Percentiles rank a stretch among this genome's conserved stretches.
Evolutionary conservation across 805 yeast species (phyloP).

Genomic region (Teunomyces gatunensis): DNA sequence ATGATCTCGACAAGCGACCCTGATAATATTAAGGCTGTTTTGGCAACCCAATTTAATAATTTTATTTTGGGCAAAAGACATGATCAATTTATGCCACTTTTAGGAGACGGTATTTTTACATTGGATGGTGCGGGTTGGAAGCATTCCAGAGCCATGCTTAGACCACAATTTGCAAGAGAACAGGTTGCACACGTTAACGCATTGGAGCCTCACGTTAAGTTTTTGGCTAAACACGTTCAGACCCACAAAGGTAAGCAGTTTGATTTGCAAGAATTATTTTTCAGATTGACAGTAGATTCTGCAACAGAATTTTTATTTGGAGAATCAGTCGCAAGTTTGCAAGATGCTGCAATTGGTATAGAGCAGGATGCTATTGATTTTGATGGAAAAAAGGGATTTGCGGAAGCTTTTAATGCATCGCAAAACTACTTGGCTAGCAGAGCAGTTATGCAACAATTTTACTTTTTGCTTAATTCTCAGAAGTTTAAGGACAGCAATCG

Average conservation of each 20-base stretch:
- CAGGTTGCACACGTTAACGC: constrained; percentile 39
- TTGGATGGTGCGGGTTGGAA: constrained; percentile 44
- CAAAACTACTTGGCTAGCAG: constrained; percentile 30
- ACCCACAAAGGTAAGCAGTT: constrained; percentile 25
- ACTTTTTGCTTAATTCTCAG: constrained; percentile 15
- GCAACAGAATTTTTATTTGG: constrained; percentile 44
- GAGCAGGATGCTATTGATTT: constrained; percentile 13
- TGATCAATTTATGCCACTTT: constrained; percentile 32
- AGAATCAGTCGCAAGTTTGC: constrained; percentile 33
- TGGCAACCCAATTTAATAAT: constrained; percentile 43
- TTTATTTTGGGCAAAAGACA: constrained; percentile 40
- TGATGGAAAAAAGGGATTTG: constrained; percentile 33
- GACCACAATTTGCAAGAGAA: constrained; percentile 45
- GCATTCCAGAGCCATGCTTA: constrained; percentile 41
- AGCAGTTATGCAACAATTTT: constrained; percentile 17
- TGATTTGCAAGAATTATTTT: constrained; percentile 39
- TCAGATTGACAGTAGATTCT: constrained; percentile 39
- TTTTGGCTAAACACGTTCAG: constrained; percentile 28
- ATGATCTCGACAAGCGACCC: constrained; percentile 34
- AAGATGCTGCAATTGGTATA: constrained; percentile 14
- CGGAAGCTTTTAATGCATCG: constrained; percentile 32
- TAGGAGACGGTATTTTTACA: constrained; percentile 45
- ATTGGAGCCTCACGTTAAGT: constrained; percentile 41
- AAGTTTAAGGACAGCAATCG: constrained; percentile 16
- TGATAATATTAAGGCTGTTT: constrained; percentile 40